These are phyloP conservation scores for Lenwebbia sp. DNA, from an alignment of 345 rosid genomes.

Conservation along the genomic window DNA sequence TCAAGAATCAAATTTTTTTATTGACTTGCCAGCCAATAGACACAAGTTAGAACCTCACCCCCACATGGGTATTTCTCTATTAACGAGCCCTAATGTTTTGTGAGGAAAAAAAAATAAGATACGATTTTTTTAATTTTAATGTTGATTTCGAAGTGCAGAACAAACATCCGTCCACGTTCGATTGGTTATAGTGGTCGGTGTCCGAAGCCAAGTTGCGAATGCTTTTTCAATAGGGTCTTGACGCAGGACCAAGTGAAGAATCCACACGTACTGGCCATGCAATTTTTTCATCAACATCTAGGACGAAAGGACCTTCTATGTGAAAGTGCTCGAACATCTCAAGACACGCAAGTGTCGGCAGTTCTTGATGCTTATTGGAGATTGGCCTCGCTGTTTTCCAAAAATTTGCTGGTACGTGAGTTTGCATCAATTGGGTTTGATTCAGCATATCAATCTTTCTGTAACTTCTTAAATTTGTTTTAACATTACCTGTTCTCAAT, in stretches of 20 bases:
- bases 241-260: constrained; percentile 7
- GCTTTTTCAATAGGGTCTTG: not conserved
- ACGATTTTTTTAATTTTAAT: not conserved
- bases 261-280: constrained; percentile 13
- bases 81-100: constrained; percentile 23
- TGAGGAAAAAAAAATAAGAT: not conserved
- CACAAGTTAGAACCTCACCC: not conserved
- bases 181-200: constrained; percentile 64
- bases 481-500: not conserved
- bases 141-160: not conserved
- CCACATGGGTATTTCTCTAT: constrained; percentile 36
- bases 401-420: not conserved
- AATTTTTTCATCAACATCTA: not conserved
- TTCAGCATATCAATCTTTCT: not conserved
- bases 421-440: not conserved
- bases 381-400: not conserved
- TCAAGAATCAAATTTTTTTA: not conserved
- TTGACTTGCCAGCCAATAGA: constrained; percentile 11
- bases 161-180: constrained; percentile 46
- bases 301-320: not conserved
- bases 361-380: not conserved
- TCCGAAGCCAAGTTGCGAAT: constrained; percentile 9
- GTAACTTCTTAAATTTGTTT: not conserved
- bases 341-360: not conserved
- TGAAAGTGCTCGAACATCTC: not conserved